Conservation (phyloP, 2,329 filamentous ascomycete genomes). For the Monilinia fructigena region DNA sequence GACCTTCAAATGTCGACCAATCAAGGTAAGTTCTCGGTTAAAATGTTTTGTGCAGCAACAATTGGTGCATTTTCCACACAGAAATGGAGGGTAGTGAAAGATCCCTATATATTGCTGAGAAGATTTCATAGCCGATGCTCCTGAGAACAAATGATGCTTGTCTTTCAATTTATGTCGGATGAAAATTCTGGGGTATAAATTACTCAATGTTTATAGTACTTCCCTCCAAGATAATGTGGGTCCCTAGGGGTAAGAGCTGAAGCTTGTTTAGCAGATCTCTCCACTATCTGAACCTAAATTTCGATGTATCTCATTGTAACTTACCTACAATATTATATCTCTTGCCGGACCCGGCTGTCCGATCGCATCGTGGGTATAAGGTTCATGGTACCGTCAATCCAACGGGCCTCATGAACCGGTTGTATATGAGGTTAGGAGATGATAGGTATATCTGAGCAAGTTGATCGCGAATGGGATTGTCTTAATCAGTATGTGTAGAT, state of each 20-base stretch:
- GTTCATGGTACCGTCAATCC: slow-evolving; percentile 14
- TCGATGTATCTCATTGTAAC: not conserved
- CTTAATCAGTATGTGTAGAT: not conserved
- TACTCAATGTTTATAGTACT: not conserved
- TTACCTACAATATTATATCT: no score
- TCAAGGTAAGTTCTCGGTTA: slow-evolving; percentile 2
- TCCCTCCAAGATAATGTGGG: not conserved
- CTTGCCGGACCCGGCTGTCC: slow-evolving; percentile 16
- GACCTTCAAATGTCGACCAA: not conserved
- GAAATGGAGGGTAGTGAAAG: slow-evolving; percentile 5
- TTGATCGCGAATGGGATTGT: not conserved
- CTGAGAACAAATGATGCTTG: not conserved
- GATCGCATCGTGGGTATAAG: slow-evolving; percentile 7
- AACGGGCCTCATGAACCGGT: slow-evolving; percentile 15
- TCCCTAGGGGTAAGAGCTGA: not conserved
- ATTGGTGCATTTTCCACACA: slow-evolving; percentile 1
- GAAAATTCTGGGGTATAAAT: not conserved
- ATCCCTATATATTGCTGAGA: not conserved
- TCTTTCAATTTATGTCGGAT: slow-evolving; percentile 9
- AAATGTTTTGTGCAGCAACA: not conserved
- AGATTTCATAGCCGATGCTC: not conserved
- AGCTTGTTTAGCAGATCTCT: not conserved
- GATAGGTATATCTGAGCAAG: not conserved
- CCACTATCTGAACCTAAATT: not conserved
- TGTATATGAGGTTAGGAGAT: not conserved